Base-by-base conservation (phyloP, 2,329 filamentous ascomycete genomes). In the Phyllosticta capitalensis region DNA sequence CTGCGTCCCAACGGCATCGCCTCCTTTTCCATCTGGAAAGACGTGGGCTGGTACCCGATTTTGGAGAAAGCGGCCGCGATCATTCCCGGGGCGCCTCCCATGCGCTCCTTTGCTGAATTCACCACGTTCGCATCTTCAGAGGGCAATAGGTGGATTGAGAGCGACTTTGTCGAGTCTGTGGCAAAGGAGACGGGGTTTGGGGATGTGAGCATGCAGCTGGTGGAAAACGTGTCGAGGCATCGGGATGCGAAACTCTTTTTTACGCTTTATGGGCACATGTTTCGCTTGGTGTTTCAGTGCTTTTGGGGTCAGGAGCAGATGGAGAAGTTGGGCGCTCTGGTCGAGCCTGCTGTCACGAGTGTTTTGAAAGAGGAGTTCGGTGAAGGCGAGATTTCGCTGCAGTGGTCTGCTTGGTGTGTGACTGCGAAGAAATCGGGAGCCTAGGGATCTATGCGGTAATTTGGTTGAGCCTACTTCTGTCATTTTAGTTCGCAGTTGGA, bases 1-100 rank as follows among this genome's bases (percentile, higher is more conserved):
- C 54, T 79, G 78, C 1, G 83, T 84, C 66, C 89, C 87, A 1
- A 82, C 83, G 7, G 77, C 75, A 0, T 79, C 78, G 58, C 81
- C 82, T 5, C 81, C 81, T 7, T 83, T 83, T 48, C 86, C 85
- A 0, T 60, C 49, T 61, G 60, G 60, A 22, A 56, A 19, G 9
- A 3, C 7, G 38, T 56, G 3, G 60, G 52, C 54, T 61, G 60
- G 60, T 59, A 33, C 54, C 19, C 50, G 4, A 30, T 30, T 17
- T 45, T 55, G 12, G 38, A 20, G 28, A 21, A 12, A 10, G 56
- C 56, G 9, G 49, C 56, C 12, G 26, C 28, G 20, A 52, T 60
- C 3, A 3, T 24, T n/a, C 24, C 52, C 1, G 1, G n/a, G 17
- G 45, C 52, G 3, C 53, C 58, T 1, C 21, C 24, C 5, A 54